Conservation (phyloP, 2,329 filamentous ascomycete genomes). For the Eurotiales sp. region DNA sequence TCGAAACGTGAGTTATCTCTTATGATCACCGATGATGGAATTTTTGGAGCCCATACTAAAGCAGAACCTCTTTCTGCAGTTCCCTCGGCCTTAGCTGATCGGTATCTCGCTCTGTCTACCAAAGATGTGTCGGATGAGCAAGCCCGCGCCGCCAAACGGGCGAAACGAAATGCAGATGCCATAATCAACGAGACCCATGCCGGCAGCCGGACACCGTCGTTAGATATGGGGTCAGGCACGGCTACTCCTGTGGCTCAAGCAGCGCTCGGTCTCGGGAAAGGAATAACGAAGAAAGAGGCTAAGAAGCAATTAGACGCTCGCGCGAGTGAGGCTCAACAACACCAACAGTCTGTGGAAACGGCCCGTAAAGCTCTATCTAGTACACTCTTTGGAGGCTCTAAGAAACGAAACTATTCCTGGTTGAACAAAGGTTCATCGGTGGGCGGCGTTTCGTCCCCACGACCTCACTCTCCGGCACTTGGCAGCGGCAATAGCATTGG, state of each 20-base stretch:
- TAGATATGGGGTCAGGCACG: slow-evolving; percentile 59
- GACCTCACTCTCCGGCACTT: slow-evolving; percentile 26
- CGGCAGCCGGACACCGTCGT: slow-evolving; percentile 51
- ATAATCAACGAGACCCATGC: slow-evolving; percentile 48
- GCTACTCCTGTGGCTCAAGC: slow-evolving; percentile 37
- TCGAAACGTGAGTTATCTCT: slow-evolving; percentile 36
- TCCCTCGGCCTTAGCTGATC: slow-evolving; percentile 42
- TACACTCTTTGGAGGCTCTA: slow-evolving; percentile 44
- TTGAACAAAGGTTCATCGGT: slow-evolving; percentile 36
- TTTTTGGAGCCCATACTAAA: background rate
- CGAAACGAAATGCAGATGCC: slow-evolving; percentile 56
- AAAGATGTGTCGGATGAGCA: slow-evolving; percentile 71
- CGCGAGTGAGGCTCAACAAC: slow-evolving; percentile 71
- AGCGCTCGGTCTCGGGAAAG: slow-evolving; percentile 58
- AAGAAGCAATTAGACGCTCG: slow-evolving; percentile 71
- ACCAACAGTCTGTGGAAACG: slow-evolving; percentile 78
- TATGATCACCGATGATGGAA: slow-evolving; percentile 19
- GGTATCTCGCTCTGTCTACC: slow-evolving; percentile 60
- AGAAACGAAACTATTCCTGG: slow-evolving; percentile 43
- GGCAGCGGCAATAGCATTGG: background rate
- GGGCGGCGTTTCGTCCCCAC: slow-evolving; percentile 36
- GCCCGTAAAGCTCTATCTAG: slow-evolving; percentile 64
- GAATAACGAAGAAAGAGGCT: slow-evolving; percentile 82
- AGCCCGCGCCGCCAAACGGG: slow-evolving; percentile 63
- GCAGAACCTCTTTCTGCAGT: slow-evolving; percentile 36